These are phyloP conservation scores for Aegilops umbellulata DNA, from an alignment of 176 grass and related monocot genomes.

Conservation along the genomic window DNA sequence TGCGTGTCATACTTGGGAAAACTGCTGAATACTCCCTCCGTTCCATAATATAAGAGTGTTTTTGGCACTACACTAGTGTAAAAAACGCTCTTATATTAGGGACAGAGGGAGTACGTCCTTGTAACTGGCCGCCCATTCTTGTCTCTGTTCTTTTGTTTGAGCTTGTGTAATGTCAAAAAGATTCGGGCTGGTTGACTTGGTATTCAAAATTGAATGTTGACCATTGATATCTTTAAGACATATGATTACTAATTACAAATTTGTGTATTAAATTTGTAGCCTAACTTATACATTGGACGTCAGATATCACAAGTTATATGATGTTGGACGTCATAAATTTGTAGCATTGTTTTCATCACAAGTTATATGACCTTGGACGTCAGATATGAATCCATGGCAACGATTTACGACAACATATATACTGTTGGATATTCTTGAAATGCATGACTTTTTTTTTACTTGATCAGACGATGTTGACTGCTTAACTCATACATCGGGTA, in stretches of 20 bases:
- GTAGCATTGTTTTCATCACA: too few species aligned
- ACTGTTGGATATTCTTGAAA: neutral
- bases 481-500: neutral
- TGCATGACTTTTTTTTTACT: neutral
- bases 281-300: too few species aligned
- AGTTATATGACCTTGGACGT: neutral
- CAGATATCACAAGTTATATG: too few species aligned
- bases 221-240: neutral
- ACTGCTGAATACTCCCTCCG: neutral
- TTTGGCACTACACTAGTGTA: too few species aligned
- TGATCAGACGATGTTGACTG: neutral
- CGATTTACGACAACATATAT: neutral
- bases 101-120: too few species aligned
- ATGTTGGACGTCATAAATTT: too few species aligned
- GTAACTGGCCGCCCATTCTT: neutral
- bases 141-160: neutral
- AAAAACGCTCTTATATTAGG: too few species aligned
- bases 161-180: neutral
- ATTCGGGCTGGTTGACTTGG: neutral
- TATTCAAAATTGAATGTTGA: neutral
- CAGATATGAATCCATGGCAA: neutral
- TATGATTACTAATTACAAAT: neutral
- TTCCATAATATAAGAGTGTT: too few species aligned
- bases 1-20: neutral
- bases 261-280: neutral